phyloP scores from a whole-genome alignment of 2,329 filamentous ascomycete species.

The Bertia moriformis region DNA sequence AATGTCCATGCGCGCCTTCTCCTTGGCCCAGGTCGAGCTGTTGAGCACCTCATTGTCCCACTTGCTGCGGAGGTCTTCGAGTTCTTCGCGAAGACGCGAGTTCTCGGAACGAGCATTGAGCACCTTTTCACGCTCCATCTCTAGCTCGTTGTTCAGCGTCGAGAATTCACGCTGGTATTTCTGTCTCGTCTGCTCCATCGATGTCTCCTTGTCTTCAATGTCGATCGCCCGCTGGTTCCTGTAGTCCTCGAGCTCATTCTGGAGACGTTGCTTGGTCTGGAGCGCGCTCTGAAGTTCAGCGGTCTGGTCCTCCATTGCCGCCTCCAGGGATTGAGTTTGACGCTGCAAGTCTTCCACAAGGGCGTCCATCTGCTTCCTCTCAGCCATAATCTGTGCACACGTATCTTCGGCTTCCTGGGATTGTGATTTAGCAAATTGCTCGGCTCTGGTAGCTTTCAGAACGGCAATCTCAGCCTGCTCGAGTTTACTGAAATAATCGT shows the following conservation, averaged over 20 bases:
- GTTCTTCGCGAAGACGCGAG: constrained; percentile 77
- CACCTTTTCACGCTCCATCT: constrained; percentile 80
- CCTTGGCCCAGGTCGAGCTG: constrained; percentile 95
- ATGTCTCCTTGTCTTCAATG: constrained; percentile 89
- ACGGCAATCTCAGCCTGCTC: constrained; percentile 95
- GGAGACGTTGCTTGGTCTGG: constrained; percentile 83
- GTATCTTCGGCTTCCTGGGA: constrained; percentile 83
- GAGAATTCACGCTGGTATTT: constrained; percentile 94
- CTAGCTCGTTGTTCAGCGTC: constrained; percentile 77
- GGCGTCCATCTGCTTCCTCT: constrained; percentile 78
- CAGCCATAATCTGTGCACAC: constrained; percentile 77
- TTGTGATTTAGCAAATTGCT: constrained; percentile 85
- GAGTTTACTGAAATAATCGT: constrained; percentile 93
- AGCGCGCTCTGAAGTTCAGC: constrained; percentile 75
- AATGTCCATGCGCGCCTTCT: constrained; percentile 81
- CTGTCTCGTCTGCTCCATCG: constrained; percentile 90
- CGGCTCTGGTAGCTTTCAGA: constrained; percentile 76
- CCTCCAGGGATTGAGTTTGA: constrained; percentile 77
- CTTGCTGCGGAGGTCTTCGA: constrained; percentile 85
- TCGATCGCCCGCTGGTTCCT: constrained; percentile 69
- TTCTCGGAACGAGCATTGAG: constrained; percentile 79
- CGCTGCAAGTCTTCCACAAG: constrained; percentile 80
- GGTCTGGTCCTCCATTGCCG: constrained; percentile 78
- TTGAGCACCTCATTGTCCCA: constrained; percentile 98
- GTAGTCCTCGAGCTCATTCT: constrained; percentile 96